Percentiles rank a stretch among this genome's conserved stretches.
Evolutionary conservation across 2,329 filamentous ascomycete genomes (phyloP).

Genomic region (Ophiosphaerella narmari): DNA sequence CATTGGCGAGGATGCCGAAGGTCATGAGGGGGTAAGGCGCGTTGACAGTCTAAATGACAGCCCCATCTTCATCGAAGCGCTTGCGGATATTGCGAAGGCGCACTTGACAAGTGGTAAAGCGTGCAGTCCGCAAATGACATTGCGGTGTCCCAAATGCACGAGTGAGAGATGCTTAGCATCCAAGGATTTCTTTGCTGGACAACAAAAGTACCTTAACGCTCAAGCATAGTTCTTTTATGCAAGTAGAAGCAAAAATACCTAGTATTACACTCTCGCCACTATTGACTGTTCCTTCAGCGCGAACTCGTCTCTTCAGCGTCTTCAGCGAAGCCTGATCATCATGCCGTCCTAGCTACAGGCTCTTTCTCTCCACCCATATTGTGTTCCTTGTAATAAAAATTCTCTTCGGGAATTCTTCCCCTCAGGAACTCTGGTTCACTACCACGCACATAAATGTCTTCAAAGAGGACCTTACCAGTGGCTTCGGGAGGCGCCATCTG

Average conservation of each 20-base stretch:
- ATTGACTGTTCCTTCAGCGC: neutral
- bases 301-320: neutral
- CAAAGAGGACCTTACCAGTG: slow-evolving; percentile 82
- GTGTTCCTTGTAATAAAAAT: slow-evolving; percentile 70
- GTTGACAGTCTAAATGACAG: slow-evolving; percentile 91
- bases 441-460: slow-evolving; percentile 93
- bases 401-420: slow-evolving; percentile 88
- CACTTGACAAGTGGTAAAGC: slow-evolving; percentile 73
- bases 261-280: slow-evolving; percentile 26
- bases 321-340: slow-evolving; percentile 7
- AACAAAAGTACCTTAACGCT: slow-evolving; percentile 33
- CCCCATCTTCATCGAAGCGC: slow-evolving; percentile 84
- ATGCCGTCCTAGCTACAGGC: slow-evolving; percentile 41
- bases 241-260: slow-evolving; percentile 24
- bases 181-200: slow-evolving; percentile 67
- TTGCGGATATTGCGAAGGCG: slow-evolving; percentile 82
- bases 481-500: slow-evolving; percentile 80
- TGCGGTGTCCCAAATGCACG: slow-evolving; percentile 91
- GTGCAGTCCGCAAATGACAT: slow-evolving; percentile 84
- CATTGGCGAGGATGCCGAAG: slow-evolving; percentile 74
- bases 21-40: slow-evolving; percentile 69
- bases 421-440: slow-evolving; percentile 87
- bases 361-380: slow-evolving; percentile 48
- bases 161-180: slow-evolving; percentile 84
- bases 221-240: slow-evolving; percentile 10